Evolutionary conservation across 352 stramenopile genomes (phyloP).

Genomic region (Pythium chondricola): DNA sequence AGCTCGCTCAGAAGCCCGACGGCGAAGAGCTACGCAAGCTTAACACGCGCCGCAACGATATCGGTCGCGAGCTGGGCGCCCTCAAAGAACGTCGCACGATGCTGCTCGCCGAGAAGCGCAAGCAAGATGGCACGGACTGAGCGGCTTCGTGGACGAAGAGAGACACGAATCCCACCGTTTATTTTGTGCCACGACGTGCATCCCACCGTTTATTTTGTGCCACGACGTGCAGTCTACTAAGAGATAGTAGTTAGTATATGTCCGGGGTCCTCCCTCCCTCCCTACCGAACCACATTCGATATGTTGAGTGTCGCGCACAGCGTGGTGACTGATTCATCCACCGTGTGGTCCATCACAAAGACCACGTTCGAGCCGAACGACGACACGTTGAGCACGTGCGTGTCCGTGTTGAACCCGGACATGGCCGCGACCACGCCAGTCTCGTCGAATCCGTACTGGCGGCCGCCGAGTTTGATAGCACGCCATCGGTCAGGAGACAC

Average conservation of each 20-base stretch:
- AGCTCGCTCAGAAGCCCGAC: constrained; percentile 64
- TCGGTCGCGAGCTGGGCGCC: constrained; percentile 75
- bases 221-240: no score
- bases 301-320: constrained; percentile 66
- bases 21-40: constrained; percentile 76
- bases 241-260: no score
- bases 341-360: constrained; percentile 74
- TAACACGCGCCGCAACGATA: constrained; percentile 77
- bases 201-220: no score
- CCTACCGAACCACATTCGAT: constrained; percentile 57
- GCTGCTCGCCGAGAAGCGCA: constrained; percentile 72
- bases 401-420: constrained; percentile 73
- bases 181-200: no score
- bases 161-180: no score
- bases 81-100: constrained; percentile 80
- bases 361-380: constrained; percentile 80
- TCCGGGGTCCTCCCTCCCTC: no score
- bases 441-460: constrained; percentile 80
- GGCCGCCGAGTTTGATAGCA: constrained; percentile 78
- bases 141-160: no score
- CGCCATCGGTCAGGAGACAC: constrained; percentile 81
- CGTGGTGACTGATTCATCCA: constrained; percentile 63
- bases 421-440: constrained; percentile 83
- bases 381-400: constrained; percentile 83
- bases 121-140: constrained; percentile 62